phyloP scores from a whole-genome alignment of 2,329 filamentous ascomycete genomes.

The Curvularia verruculosa region DNA sequence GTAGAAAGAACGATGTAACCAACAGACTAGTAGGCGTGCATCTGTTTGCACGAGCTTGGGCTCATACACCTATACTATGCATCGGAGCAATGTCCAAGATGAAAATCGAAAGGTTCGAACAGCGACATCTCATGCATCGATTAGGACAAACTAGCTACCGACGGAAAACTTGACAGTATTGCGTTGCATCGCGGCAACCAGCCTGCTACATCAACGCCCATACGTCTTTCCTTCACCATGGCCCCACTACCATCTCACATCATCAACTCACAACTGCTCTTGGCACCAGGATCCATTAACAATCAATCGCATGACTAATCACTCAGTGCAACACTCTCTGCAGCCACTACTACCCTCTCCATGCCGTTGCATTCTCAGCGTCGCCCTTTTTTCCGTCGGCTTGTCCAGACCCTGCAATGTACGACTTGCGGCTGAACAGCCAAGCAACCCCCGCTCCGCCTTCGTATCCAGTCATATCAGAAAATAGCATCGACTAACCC shows the following conservation, averaged over 20 bases:
- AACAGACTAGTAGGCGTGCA: not conserved
- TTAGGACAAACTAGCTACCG: not conserved
- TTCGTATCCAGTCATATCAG: constrained; percentile 8
- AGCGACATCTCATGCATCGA: not conserved
- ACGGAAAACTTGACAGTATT: not conserved
- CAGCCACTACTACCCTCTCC: not conserved
- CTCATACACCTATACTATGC: not conserved
- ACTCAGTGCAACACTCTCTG: not conserved
- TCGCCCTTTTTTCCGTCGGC: not conserved
- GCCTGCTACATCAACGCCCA: not conserved
- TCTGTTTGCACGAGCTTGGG: not conserved
- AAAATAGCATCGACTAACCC: not conserved
- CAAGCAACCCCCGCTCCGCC: constrained; percentile 4
- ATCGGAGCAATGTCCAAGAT: not conserved
- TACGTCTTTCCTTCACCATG: not conserved
- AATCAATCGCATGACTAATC: not conserved
- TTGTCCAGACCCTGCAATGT: constrained; percentile 5
- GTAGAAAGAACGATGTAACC: not conserved
- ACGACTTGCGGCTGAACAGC: constrained; percentile 21
- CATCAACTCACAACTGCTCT: not conserved
- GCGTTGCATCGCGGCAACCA: not conserved
- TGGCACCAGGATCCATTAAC: not conserved
- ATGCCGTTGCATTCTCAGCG: not conserved
- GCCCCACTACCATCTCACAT: not conserved
- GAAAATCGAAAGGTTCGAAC: not conserved